Evolutionary conservation across 78 protist species (phyloP).

Genomic region (Speleostelium caveatum): DNA sequence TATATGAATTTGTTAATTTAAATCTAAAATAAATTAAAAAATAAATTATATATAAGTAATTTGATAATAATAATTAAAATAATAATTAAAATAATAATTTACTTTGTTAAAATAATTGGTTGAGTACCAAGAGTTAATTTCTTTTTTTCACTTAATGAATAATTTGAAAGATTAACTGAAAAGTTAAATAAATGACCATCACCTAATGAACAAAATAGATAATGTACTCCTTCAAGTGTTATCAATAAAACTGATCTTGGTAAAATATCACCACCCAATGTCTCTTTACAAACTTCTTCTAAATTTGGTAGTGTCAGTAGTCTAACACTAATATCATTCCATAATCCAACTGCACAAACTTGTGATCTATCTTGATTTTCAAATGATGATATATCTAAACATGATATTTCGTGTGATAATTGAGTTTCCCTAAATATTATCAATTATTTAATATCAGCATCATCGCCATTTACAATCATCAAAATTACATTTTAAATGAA

Average conservation of each 20-base stretch:
- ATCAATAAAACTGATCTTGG: constrained; percentile 89
- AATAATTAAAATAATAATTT: background rate
- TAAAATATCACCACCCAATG: constrained; percentile 80
- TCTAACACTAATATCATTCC: constrained; percentile 86
- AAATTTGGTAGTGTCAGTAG: constrained; percentile 85
- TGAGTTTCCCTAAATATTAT: background rate
- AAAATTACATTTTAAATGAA: too few relatives aligned
- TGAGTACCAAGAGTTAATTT: constrained; percentile 88
- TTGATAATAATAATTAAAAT: background rate
- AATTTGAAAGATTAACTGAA: constrained; percentile 25
- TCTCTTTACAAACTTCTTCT: constrained; percentile 36
- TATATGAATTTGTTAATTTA: constrained; percentile 22
- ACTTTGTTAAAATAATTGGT: constrained; percentile 83
- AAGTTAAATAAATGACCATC: constrained; percentile 92
- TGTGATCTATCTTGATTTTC: constrained; percentile 1
- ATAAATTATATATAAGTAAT: background rate
- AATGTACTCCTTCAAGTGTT: constrained; percentile 59
- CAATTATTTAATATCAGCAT: too few relatives aligned
- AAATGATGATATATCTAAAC: constrained; percentile 77
- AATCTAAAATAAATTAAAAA: constrained; percentile 4
- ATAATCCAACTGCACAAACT: constrained; percentile 85
- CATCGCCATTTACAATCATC: too few relatives aligned
- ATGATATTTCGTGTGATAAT: constrained; percentile 85
- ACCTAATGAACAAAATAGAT: constrained; percentile 88
- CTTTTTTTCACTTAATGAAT: constrained; percentile 82